Evolutionary conservation across 2,329 filamentous ascomycete species (phyloP).

Genomic region (Fusarium citri): DNA sequence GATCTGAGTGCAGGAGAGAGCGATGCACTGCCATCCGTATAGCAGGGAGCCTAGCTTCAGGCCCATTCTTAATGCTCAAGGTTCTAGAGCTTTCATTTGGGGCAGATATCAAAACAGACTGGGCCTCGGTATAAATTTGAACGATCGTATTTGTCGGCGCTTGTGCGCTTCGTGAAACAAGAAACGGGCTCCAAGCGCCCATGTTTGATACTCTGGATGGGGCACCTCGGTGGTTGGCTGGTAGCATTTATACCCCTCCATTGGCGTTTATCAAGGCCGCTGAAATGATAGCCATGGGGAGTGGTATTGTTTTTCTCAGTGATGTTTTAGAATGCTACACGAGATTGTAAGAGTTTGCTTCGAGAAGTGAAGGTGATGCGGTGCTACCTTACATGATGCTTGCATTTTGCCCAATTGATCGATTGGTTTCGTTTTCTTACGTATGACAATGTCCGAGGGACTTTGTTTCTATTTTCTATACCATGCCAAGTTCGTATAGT

Average conservation of each 20-base stretch:
- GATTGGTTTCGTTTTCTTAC: neutral
- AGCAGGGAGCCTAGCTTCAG: neutral
- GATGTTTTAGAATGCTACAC: constrained; percentile 31
- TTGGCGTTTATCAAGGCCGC: neutral
- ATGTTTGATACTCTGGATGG: constrained; percentile 37
- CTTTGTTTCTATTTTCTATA: neutral
- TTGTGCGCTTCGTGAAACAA: constrained; percentile 46
- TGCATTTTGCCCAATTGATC: neutral
- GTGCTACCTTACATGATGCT: constrained; percentile 1
- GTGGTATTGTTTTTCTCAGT: constrained; percentile 12
- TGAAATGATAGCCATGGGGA: neutral
- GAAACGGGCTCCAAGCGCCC: constrained; percentile 24
- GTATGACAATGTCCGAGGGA: constrained; percentile 1
- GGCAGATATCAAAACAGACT: neutral
- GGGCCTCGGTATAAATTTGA: neutral
- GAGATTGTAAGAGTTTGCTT: constrained; percentile 20
- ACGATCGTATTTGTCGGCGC: constrained; percentile 17
- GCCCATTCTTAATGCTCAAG: neutral
- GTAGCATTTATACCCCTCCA: constrained; percentile 6
- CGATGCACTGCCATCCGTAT: neutral
- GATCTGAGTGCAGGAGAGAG: too few relatives aligned
- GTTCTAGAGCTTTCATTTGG: neutral
- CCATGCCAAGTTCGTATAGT: neutral
- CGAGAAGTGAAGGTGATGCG: constrained; percentile 8
- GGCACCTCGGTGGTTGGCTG: constrained; percentile 36